phyloP scores from a whole-genome alignment of 768 basidiomycete species.

The Sarcomyxa edulis region DNA sequence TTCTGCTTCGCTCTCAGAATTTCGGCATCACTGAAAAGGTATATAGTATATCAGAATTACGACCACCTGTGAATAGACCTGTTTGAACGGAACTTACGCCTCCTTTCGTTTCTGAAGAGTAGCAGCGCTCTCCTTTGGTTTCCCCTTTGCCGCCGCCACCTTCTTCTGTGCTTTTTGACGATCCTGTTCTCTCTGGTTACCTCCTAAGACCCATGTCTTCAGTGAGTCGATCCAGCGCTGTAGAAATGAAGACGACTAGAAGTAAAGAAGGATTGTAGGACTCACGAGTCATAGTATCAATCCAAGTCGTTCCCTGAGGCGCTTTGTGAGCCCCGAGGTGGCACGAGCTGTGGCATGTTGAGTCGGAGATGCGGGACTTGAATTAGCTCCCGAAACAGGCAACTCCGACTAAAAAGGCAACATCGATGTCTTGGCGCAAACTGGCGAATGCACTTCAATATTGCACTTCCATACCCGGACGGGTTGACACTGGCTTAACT shows the following conservation, averaged over 20 bases:
- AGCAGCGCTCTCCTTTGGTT: constrained; percentile 66
- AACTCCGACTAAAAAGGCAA: too few species aligned
- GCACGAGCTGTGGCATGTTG: too few species aligned
- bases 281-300: constrained; percentile 55
- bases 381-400: too few species aligned
- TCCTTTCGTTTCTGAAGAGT: constrained; percentile 68
- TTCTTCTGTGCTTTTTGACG: constrained; percentile 75
- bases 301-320: too few species aligned
- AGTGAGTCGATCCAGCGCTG: constrained; percentile 16
- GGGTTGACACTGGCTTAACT: too few species aligned
- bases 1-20: constrained; percentile 74
- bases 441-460: too few species aligned
- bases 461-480: too few species aligned
- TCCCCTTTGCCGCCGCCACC: constrained; percentile 44
- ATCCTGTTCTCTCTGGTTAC: constrained; percentile 78
- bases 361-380: too few species aligned
- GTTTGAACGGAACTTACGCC: constrained; percentile 49
- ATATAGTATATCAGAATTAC: constrained; percentile 15
- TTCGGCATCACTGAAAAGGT: constrained; percentile 60
- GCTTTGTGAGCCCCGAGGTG: too few species aligned
- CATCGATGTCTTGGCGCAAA: too few species aligned
- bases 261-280: constrained; percentile 12
- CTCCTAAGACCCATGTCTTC: constrained; percentile 42
- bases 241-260: constrained; percentile 8
- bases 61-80: too few species aligned